Conservation (phyloP, 2,329 filamentous ascomycete genomes). For the Gnomoniopsis sp. region DNA sequence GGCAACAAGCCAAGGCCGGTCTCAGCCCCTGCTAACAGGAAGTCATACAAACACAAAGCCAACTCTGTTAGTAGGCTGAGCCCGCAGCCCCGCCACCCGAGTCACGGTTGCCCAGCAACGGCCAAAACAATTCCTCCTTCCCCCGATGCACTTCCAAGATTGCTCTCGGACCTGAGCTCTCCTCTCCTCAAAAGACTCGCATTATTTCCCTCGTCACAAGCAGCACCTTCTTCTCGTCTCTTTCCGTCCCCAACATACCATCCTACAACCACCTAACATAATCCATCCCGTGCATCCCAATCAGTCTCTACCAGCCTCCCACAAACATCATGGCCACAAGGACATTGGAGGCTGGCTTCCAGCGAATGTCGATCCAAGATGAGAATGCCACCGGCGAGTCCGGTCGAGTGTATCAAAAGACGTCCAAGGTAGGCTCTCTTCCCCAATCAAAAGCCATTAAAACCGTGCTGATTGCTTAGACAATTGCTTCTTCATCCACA, state of each 20-base stretch:
- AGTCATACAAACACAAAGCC: too few relatives aligned
- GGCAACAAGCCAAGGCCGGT: too few relatives aligned
- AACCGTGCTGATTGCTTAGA: constrained; percentile 35
- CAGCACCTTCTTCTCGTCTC: neutral
- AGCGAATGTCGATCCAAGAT: constrained; percentile 85
- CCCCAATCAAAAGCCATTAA: neutral
- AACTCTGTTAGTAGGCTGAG: neutral
- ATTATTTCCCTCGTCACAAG: neutral
- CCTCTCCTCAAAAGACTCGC: neutral
- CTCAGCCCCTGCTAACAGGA: neutral
- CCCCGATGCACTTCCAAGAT: neutral
- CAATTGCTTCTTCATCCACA: constrained; percentile 37
- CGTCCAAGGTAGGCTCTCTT: constrained; percentile 63
- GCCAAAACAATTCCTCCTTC: neutral
- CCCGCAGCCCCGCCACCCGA: too few relatives aligned
- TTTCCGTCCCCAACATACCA: neutral
- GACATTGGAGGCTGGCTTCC: constrained; percentile 80
- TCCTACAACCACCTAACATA: neutral
- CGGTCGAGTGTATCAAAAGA: constrained; percentile 61
- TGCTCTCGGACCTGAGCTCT: neutral
- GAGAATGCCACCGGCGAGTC: constrained; percentile 68
- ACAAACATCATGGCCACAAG: constrained; percentile 57
- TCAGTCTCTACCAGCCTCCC: neutral
- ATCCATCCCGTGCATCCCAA: neutral
- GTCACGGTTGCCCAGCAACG: neutral